Evolutionary conservation across 78 protist species (phyloP).

Genomic region (Dictyostelium discoideum): dicty_2.7 NC_007091.3:723501-724000

Average conservation of each 20-base stretch:
- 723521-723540: constrained; percentile 52
- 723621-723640: background rate
- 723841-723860: background rate
- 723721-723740: background rate
- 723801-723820: constrained; percentile 65
- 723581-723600: background rate
- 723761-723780: background rate
- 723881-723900: constrained; percentile 38
- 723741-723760: too few species aligned
- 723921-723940: constrained; percentile 63
- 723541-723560: constrained; percentile 19
- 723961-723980: constrained; percentile 18
- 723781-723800: background rate
- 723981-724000: background rate
- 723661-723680: too few species aligned
- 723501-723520: constrained; percentile 31
- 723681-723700: too few species aligned
- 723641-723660: background rate
- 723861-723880: constrained; percentile 7
- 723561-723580: background rate
- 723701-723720: too few species aligned
- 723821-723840: background rate
- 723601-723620: constrained; percentile 9
- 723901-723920: constrained; percentile 35
- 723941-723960: background rate